Evolutionary conservation across 1,139 yeast genomes (phyloP).

Genomic region (Saccharomyces hybrid): DNA sequence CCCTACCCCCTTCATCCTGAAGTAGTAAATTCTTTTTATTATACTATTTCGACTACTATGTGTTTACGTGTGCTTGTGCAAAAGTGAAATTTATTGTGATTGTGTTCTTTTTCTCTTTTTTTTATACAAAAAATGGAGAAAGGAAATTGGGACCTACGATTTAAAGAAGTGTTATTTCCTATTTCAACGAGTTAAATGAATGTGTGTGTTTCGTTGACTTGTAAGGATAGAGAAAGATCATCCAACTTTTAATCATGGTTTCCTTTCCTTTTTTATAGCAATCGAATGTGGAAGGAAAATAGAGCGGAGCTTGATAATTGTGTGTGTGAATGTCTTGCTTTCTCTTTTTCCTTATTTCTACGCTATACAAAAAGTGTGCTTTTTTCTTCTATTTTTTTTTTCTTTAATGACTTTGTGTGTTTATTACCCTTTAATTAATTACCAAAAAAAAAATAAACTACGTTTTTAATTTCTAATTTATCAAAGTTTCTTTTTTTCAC

Average conservation of each 20-base stretch:
- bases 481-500: neutral
- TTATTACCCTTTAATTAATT: neutral
- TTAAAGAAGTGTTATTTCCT: neutral
- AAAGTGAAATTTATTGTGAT: neutral
- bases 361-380: neutral
- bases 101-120: neutral
- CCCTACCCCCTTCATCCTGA: neutral
- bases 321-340: neutral
- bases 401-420: neutral
- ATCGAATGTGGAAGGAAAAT: neutral
- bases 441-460: neutral
- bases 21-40: neutral
- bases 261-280: neutral
- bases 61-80: conserved; percentile 1
- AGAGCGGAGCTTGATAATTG: neutral
- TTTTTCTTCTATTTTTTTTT: neutral
- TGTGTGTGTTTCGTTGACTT: conserved; percentile 4
- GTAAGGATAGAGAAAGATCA: neutral
- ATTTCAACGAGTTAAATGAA: neutral
- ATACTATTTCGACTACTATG: neutral
- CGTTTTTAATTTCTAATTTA: neutral
- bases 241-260: neutral
- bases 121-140: neutral
- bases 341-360: neutral
- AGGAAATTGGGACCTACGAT: neutral